Evolutionary conservation across 768 basidiomycete genomes (phyloP).

Genomic region (Rhizopogon salebrosus): DNA sequence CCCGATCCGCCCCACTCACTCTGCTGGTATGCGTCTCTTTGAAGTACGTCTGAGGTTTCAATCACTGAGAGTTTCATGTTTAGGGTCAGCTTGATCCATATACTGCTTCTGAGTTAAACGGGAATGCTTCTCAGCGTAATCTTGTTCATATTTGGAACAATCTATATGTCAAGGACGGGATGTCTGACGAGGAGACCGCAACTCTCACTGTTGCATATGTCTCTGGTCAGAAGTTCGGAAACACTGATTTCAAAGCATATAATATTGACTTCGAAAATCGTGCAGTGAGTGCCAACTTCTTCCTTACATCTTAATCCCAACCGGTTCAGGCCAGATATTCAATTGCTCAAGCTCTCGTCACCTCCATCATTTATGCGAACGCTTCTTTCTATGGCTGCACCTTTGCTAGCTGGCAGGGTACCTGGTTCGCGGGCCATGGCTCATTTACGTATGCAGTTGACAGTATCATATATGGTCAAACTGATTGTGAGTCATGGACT

Average conservation of each 20-base stretch:
- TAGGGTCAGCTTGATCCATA: constrained; percentile 40
- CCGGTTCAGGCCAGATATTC: constrained; percentile 41
- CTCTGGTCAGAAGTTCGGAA: constrained; percentile 40
- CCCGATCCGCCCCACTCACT: constrained; percentile 25
- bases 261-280: constrained; percentile 62
- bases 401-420: constrained; percentile 61
- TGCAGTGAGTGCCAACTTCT: constrained; percentile 34
- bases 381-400: constrained; percentile 60
- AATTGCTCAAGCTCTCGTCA: constrained; percentile 58
- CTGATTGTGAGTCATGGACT: constrained; percentile 49
- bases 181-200: constrained; percentile 55
- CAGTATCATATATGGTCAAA: constrained; percentile 57
- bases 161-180: constrained; percentile 38
- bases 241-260: constrained; percentile 55
- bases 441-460: constrained; percentile 57
- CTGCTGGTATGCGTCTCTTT: constrained; percentile 17
- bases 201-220: constrained; percentile 54
- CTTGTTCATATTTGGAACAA: constrained; percentile 51
- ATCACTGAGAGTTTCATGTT: not conserved
- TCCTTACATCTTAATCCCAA: not conserved
- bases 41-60: not conserved
- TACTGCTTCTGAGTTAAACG: constrained; percentile 32
- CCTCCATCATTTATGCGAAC: constrained; percentile 59
- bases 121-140: constrained; percentile 36
- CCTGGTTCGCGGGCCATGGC: constrained; percentile 58